These are phyloP conservation scores for Alternaria ethzedia DNA, from an alignment of 2,329 filamentous ascomycete species.

Conservation along the genomic window DNA sequence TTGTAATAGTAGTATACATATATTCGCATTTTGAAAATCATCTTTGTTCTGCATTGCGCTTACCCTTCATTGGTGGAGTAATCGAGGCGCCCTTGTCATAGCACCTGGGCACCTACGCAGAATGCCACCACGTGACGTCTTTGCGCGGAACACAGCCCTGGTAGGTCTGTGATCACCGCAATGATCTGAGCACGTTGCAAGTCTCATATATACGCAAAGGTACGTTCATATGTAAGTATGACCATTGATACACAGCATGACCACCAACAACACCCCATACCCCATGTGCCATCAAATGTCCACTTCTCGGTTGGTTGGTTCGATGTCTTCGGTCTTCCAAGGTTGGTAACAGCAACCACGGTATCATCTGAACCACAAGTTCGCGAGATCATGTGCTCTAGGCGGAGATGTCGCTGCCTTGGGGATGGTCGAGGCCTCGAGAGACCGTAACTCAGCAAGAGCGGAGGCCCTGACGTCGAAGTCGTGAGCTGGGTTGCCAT, in stretches of 20 bases:
- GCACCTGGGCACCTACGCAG: not conserved
- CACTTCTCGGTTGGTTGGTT: no score
- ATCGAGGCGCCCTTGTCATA: not conserved
- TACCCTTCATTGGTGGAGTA: not conserved
- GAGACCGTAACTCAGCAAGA: no score
- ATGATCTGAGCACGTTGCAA: not conserved
- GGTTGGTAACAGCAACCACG: no score
- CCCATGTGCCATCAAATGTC: no score
- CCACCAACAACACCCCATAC: not conserved
- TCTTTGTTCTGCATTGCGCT: not conserved
- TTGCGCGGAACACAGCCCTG: rapidly evolving
- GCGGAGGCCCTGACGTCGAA: no score
- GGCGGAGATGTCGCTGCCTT: no score
- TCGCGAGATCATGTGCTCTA: no score
- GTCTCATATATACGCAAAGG: not conserved
- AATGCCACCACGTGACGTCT: not conserved
- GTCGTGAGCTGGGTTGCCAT: no score
- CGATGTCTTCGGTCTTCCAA: no score
- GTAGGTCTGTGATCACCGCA: rapidly evolving
- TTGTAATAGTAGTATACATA: not conserved
- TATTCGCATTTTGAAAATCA: not conserved
- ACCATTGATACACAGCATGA: no score
- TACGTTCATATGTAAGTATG: not conserved
- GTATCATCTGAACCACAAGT: no score
- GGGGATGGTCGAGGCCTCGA: no score